Evolutionary conservation across 2,329 filamentous ascomycete species (phyloP), one percentile per base, ranked within the genome.

Genomic region (Botryotinia globosa): DNA sequence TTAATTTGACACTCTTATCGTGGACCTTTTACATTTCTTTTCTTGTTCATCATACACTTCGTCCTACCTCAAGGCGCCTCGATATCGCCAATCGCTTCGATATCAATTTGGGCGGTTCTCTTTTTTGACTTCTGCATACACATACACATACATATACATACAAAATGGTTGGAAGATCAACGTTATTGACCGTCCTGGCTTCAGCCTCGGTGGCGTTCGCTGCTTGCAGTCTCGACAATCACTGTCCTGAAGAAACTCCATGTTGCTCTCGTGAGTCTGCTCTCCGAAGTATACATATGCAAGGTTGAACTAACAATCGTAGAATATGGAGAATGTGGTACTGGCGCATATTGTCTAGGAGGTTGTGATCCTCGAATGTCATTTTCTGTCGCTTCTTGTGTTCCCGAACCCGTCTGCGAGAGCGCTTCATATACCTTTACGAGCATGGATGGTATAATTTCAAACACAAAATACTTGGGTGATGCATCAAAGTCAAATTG

Each of bases 291-390:
- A 4, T 74, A 45, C 25, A 25, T 16, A 18, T 16, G 39, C 20
- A n/a, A 51, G 25, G 25, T n/a, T 14, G 48, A 51, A 51, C 63
- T 72, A 18, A 68, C 37, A 2, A 32, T 29, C 77, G 68, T 79
- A 97, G 94, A 96, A 83, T 98, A 98, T 83, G 93, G 93, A 78
- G 87, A 95, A 82, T 98, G 96, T 80, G 96, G 95, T 84, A 90
- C 94, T 72, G 96, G 96, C 79, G 96, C 94, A 72, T 98, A 92
- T 87, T 99, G 96, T 80, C 89, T 99, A 32, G 96, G 96, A 79
- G 96, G 96, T 75, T 99, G 96, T 85, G 95, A 98, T 81, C 93
- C 94, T 45, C 88, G 90, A 80, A 91, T 91, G 84, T 98, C 95
- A 65, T 92, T 90, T 85, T 88, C 88, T 20, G 87, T 98, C 78